Evolutionary conservation across 441 rosid genomes (phyloP).

Genomic region (Aquilaria agallochum): DNA sequence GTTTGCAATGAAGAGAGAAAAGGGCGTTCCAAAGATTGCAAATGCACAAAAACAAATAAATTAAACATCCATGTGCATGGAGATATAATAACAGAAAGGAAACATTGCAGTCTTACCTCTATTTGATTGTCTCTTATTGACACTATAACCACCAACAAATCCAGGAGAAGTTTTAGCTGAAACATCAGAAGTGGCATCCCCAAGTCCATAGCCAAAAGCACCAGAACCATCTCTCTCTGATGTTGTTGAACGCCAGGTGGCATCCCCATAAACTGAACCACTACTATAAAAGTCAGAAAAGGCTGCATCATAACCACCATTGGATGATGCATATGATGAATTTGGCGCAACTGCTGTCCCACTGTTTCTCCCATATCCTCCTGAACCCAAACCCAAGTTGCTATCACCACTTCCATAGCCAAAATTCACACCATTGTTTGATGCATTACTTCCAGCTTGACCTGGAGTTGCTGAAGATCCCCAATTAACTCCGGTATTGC

Average conservation of each 20-base stretch:
- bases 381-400: constrained; percentile 52
- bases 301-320: constrained; percentile 65
- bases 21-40: no score
- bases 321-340: constrained; percentile 62
- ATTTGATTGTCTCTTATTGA: constrained; percentile 83
- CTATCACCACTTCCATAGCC: constrained; percentile 69
- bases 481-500: constrained; percentile 57
- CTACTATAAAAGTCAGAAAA: constrained; percentile 59
- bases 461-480: constrained; percentile 53
- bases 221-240: constrained; percentile 61
- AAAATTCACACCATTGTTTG: constrained; percentile 49
- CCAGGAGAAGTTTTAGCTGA: constrained; percentile 78
- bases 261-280: constrained; percentile 63
- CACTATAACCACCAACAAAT: constrained; percentile 80
- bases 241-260: constrained; percentile 66
- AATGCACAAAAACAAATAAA: no score
- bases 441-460: constrained; percentile 50
- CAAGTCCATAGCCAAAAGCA: constrained; percentile 66
- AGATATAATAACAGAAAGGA: background rate
- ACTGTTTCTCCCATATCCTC: constrained; percentile 71
- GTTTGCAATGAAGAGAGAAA: no score
- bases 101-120: constrained; percentile 55
- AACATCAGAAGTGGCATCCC: constrained; percentile 64
- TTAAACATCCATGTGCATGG: no score
- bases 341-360: constrained; percentile 48